Percentiles rank a stretch among this genome's conserved stretches.
These are phyloP conservation scores for Pythium apleroticum DNA, from an alignment of 352 stramenopile species.

Conservation along the genomic window DNA sequence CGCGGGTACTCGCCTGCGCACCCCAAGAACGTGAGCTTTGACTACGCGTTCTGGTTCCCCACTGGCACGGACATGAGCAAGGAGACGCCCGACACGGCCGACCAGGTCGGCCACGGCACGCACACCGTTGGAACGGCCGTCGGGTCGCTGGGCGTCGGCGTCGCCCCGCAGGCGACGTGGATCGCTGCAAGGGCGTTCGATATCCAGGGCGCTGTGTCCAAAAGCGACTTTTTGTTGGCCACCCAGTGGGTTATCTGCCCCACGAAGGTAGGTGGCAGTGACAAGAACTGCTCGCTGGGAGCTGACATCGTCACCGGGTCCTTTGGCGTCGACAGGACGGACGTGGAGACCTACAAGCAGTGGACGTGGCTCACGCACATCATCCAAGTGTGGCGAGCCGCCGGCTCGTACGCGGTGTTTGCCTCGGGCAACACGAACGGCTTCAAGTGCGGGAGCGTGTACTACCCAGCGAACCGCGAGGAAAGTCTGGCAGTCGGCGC, in stretches of 20 bases:
- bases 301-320: conserved; percentile 69
- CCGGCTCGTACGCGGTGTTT: conserved; percentile 60
- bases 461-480: conserved; percentile 55
- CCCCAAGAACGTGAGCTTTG: conserved; percentile 39
- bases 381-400: conserved; percentile 51
- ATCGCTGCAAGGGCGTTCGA: conserved; percentile 71
- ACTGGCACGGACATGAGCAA: conserved; percentile 48
- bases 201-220: conserved; percentile 51
- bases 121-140: conserved; percentile 68
- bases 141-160: conserved; percentile 46
- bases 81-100: conserved; percentile 61
- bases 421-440: conserved; percentile 71
- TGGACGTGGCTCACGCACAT: conserved; percentile 62
- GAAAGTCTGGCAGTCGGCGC: conserved; percentile 63
- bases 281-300: conserved; percentile 49
- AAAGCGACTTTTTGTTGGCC: conserved; percentile 67
- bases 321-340: conserved; percentile 56
- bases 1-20: conserved; percentile 14
- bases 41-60: conserved; percentile 76
- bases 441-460: conserved; percentile 68
- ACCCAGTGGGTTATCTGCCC: conserved; percentile 73
- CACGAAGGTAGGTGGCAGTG: conserved; percentile 47
- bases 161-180: conserved; percentile 64
- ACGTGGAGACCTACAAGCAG: conserved; percentile 36
- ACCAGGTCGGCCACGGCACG: conserved; percentile 67